Evolutionary conservation across 805 yeast species (phyloP).

Genomic region (Kluyveromyces wickerhamii): DNA sequence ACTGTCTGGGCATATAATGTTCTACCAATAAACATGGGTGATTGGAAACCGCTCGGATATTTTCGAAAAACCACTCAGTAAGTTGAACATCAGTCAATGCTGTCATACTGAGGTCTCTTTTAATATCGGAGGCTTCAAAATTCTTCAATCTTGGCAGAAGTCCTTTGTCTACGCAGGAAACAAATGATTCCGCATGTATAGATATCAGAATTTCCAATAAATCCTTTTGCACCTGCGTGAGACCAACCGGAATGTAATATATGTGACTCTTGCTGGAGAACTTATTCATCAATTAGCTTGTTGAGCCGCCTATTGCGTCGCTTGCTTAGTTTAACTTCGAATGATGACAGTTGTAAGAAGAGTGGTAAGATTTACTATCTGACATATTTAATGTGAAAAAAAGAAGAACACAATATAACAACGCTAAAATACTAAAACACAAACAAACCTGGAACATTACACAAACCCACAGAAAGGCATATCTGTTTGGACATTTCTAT

Average conservation of each 20-base stretch:
- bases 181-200: slow-evolving; percentile 33
- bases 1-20: slow-evolving; percentile 66
- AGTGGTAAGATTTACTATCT: too few species aligned
- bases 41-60: slow-evolving; percentile 42
- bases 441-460: too few species aligned
- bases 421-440: too few species aligned
- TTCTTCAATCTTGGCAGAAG: slow-evolving; percentile 3
- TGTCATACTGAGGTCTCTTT: slow-evolving; percentile 6
- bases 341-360: too few species aligned
- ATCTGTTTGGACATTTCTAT: too few species aligned
- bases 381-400: too few species aligned
- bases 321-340: too few species aligned
- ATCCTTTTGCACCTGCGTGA: slow-evolving; percentile 38
- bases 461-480: too few species aligned
- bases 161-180: slow-evolving; percentile 1
- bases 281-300: background rate
- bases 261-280: background rate
- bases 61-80: slow-evolving; percentile 27
- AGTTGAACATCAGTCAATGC: slow-evolving; percentile 15
- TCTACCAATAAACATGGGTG: slow-evolving; percentile 70
- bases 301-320: too few species aligned
- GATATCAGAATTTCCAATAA: slow-evolving; percentile 36
- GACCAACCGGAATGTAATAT: slow-evolving; percentile 34
- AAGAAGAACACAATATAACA: too few species aligned
- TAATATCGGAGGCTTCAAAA: background rate